Evolutionary conservation across 352 stramenopile genomes (phyloP).

Genomic region (Phytopythium oedochilum): DNA sequence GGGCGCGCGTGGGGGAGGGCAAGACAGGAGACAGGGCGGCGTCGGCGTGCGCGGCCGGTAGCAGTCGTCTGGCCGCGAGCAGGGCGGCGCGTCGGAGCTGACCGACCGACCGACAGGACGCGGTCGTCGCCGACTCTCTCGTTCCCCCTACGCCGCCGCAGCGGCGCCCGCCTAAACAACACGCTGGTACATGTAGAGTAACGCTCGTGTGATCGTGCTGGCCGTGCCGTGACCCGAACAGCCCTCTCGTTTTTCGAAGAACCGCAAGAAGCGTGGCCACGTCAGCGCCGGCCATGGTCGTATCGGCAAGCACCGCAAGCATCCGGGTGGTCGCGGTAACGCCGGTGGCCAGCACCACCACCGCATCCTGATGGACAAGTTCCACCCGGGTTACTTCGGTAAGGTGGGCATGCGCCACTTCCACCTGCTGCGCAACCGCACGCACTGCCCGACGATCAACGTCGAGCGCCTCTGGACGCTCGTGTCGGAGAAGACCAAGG

Average conservation of each 20-base stretch:
- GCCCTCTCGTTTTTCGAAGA: slow-evolving; percentile 93
- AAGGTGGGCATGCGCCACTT: slow-evolving; percentile 99
- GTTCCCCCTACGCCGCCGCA: too few species aligned
- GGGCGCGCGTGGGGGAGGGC: slow-evolving; percentile 14
- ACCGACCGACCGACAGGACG: neutral
- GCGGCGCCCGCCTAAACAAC: too few species aligned
- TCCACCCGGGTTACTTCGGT: slow-evolving; percentile 99
- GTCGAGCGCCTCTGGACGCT: slow-evolving; percentile 99
- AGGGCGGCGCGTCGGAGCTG: neutral
- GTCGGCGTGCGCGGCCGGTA: neutral
- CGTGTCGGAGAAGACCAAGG: slow-evolving; percentile 97
- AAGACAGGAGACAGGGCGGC: slow-evolving; percentile 1
- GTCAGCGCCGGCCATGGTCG: slow-evolving; percentile 98
- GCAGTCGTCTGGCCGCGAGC: neutral
- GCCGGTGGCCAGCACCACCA: slow-evolving; percentile 99
- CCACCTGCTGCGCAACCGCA: slow-evolving; percentile 96
- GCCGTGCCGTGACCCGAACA: slow-evolving; percentile 21
- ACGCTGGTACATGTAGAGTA: neutral
- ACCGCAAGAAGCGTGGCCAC: slow-evolving; percentile 99
- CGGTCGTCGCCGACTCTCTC: too few species aligned
- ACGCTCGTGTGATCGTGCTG: slow-evolving; percentile 23
- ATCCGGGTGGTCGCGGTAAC: slow-evolving; percentile 99
- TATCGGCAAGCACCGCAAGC: slow-evolving; percentile 99
- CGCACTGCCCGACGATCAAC: slow-evolving; percentile 98
- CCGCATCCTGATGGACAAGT: slow-evolving; percentile 99